phyloP scores from a whole-genome alignment of 2,329 filamentous ascomycete genomes.

The Leptographium procerum region DNA sequence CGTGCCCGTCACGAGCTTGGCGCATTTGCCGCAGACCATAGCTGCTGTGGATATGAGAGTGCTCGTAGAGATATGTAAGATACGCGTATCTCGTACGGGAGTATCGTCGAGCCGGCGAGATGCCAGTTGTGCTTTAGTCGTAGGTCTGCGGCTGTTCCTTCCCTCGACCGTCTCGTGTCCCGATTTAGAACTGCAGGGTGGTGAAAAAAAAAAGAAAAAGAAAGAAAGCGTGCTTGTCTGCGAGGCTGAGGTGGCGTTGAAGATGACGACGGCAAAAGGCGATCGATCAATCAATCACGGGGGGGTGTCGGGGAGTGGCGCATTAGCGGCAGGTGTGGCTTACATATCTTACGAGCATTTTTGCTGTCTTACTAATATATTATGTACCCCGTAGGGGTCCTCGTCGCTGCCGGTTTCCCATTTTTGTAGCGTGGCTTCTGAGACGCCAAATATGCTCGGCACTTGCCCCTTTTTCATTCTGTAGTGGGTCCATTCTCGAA shows the following conservation, averaged over 20 bases:
- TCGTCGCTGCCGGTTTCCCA: neutral
- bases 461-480: neutral
- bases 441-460: neutral
- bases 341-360: neutral
- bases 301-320: neutral
- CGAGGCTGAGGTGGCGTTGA: neutral
- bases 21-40: slow-evolving; percentile 53
- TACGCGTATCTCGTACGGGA: neutral
- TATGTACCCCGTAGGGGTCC: too few relatives aligned
- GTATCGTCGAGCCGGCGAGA: neutral
- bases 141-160: too few relatives aligned
- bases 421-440: neutral
- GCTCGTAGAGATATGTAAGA: too few relatives aligned
- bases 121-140: too few relatives aligned
- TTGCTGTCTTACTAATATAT: too few relatives aligned
- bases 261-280: neutral
- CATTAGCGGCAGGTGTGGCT: neutral
- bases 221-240: neutral
- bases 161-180: neutral
- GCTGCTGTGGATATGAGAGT: neutral
- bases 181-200: neutral
- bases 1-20: slow-evolving; percentile 48
- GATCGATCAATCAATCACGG: neutral
- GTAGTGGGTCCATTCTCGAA: neutral
- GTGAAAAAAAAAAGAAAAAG: too few relatives aligned